Evolutionary conservation across 73 alveolate genomes (phyloP).

Genomic region (Symbiodinium natans): DNA sequence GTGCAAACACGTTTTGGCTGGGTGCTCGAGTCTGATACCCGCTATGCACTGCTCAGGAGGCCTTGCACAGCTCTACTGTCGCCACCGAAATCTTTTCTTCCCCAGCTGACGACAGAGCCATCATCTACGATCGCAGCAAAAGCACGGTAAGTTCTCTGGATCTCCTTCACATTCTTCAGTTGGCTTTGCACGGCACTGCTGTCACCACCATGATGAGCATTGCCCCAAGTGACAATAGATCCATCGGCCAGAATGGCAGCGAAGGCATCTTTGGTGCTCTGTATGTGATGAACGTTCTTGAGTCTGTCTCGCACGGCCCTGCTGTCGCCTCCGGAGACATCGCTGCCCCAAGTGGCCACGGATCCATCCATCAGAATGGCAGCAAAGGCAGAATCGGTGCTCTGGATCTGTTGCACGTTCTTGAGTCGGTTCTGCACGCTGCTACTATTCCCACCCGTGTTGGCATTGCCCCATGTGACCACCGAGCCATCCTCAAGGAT

Average conservation of each 20-base stretch:
- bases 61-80: neutral
- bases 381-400: neutral
- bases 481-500: neutral
- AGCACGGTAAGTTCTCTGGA: neutral
- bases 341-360: neutral
- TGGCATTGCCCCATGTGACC: neutral
- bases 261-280: neutral
- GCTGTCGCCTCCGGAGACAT: neutral
- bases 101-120: neutral
- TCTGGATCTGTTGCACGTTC: neutral
- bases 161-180: neutral
- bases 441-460: neutral
- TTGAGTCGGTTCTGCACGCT: neutral
- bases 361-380: neutral
- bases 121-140: neutral
- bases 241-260: neutral
- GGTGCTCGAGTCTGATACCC: neutral
- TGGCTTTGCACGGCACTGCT: neutral
- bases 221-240: neutral
- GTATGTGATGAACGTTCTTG: neutral
- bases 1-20: neutral
- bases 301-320: neutral
- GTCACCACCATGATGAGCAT: neutral
- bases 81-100: neutral
- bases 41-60: neutral